phyloP scores from a whole-genome alignment of 2,329 filamentous ascomycete genomes.

The Didymella keratinophila region DNA sequence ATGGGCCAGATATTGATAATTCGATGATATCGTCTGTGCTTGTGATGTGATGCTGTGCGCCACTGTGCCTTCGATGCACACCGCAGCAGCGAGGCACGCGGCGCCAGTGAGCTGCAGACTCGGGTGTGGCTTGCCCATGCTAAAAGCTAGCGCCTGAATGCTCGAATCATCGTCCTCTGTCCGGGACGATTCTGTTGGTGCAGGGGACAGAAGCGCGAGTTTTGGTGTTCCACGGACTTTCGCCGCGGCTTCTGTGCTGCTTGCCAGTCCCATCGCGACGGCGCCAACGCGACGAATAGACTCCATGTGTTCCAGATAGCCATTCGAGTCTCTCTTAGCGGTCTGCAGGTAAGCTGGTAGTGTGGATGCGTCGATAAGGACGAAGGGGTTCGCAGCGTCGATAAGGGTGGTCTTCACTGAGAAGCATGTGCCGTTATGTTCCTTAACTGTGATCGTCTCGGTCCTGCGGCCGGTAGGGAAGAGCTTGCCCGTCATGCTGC shows the following conservation, averaged over 20 bases:
- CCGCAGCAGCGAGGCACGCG: conserved; percentile 41
- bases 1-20: not conserved
- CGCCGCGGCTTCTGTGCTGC: conserved; percentile 43
- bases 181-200: not conserved
- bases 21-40: not conserved
- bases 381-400: conserved; percentile 69
- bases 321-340: conserved; percentile 50
- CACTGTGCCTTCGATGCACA: conserved; percentile 40
- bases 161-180: conserved; percentile 15
- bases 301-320: conserved; percentile 60
- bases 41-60: conserved; percentile 26
- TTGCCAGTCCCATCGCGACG: conserved; percentile 65
- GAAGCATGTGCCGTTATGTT: conserved; percentile 34
- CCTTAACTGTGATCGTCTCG: conserved; percentile 55
- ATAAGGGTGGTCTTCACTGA: conserved; percentile 63
- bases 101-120: conserved; percentile 47
- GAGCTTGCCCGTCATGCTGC: conserved; percentile 67
- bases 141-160: conserved; percentile 37
- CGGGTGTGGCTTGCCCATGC: conserved; percentile 45
- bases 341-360: conserved; percentile 61
- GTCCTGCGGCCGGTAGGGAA: conserved; percentile 65
- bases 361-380: conserved; percentile 64
- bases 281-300: conserved; percentile 64
- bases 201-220: conserved; percentile 61
- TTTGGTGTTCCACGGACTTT: conserved; percentile 66